Base-by-base conservation (phyloP, 2,329 filamentous ascomycete genomes). In the Botryosphaeria agaves region DNA sequence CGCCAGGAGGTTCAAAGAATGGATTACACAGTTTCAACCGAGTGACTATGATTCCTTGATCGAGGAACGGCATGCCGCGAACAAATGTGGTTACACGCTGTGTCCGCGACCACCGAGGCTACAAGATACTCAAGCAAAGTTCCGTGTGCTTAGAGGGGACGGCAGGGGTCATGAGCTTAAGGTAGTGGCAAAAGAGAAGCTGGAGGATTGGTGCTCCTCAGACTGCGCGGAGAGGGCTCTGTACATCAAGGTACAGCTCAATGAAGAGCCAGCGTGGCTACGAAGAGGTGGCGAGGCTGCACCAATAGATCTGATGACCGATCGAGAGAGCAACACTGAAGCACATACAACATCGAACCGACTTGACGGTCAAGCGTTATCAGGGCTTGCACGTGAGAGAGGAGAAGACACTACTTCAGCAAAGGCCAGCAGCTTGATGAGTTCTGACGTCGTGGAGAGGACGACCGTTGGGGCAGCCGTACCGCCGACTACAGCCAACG, bases 41-140 rank as follows among this genome's bases (percentile, higher is more conserved):
- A 66, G 69, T 31, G 87, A 98, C 58, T 92, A 91, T 58, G 83
- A 93, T 47, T 78, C 81, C 39, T 61, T 95, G 29, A 74, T 94
- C 36, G 69, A 78, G 39, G 89, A 98, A 60, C 79, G 89, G 44
- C 91, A 92, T 50, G 77, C 82, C 40, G 76, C 81, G 42, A 70
- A 67, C 26, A 64, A 70, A 14, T 98, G 89, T 55, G 89, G 84
- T 2, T 95, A 94, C 49, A 63, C 69, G 0, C 64, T 95, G 17
- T 98, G 89, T 51, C 56, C 70, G 1, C 65, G 64, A 11, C 63
- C 70, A n/a, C 73, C 72, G 23, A 61, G 65, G 3, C 32, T 36
- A 15, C 61, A 68, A 30, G 56, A 62, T 11, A 56, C 61, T 7
- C 66, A 64, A 2, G 74, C 72, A 11, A 69, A 72, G 38, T 85